A percentile compares a stretch with the other conserved stretches of the same genome.
These are phyloP conservation scores for Agaricus sinodeliciosus DNA, from an alignment of 768 basidiomycete genomes.

Conservation along the genomic window DNA sequence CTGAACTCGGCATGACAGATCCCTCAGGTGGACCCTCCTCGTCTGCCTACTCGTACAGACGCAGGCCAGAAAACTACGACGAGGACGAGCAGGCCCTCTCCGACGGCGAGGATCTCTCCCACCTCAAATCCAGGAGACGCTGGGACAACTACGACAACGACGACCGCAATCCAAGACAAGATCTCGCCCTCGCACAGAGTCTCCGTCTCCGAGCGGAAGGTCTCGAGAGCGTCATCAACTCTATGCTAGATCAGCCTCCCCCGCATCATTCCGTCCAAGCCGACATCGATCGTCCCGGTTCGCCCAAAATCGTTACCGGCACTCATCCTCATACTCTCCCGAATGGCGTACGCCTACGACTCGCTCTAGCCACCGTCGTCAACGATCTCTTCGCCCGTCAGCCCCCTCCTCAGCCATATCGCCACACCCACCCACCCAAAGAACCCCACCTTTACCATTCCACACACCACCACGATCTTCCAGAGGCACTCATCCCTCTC, in stretches of 20 bases:
- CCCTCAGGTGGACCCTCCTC: conserved; percentile 64
- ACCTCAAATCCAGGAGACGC: conserved; percentile 46
- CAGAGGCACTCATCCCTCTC: conserved; percentile 20
- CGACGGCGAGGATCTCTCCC: conserved; percentile 53
- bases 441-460: conserved; percentile 21
- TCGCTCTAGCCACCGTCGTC: conserved; percentile 69
- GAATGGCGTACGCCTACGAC: conserved; percentile 73
- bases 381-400: conserved; percentile 79
- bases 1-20: conserved; percentile 83
- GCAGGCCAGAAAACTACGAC: conserved; percentile 70
- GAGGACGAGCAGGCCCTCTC: conserved; percentile 63
- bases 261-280: conserved; percentile 45
- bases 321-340: conserved; percentile 60
- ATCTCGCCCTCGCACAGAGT: conserved; percentile 53
- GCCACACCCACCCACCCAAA: conserved; percentile 21
- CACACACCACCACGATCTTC: conserved; percentile 22
- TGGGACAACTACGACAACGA: conserved; percentile 44
- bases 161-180: conserved; percentile 51
- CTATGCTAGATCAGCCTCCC: conserved; percentile 79
- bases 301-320: conserved; percentile 31
- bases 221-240: conserved; percentile 73
- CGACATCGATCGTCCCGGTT: conserved; percentile 41
- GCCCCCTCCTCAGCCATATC: conserved; percentile 45
- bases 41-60: conserved; percentile 52
- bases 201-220: conserved; percentile 73